Evolutionary conservation across 75 land plant species (phyloP).

Genomic region (Pinus taeda): DNA sequence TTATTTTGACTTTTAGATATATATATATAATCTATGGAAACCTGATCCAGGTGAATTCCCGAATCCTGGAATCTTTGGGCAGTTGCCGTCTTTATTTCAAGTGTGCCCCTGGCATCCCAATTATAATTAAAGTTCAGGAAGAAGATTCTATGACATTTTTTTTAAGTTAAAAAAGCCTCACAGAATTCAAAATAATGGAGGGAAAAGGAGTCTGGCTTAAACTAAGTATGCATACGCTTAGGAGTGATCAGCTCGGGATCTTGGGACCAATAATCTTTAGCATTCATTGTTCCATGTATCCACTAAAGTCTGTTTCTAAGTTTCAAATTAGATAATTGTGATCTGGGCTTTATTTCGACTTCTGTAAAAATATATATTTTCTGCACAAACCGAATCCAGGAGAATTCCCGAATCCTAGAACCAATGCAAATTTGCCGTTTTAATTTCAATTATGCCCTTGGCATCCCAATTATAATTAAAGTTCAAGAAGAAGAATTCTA

Average conservation of each 20-base stretch:
- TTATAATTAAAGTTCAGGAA: neutral
- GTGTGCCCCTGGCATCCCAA: neutral
- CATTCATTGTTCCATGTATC: too few relatives aligned
- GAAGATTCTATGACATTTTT: neutral
- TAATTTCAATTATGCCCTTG: neutral
- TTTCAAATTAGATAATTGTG: too few relatives aligned
- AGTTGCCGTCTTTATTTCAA: neutral
- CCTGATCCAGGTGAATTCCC: neutral
- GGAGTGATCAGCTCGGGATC: slow-evolving; percentile 27
- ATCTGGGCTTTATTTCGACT: too few relatives aligned
- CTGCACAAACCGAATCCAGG: neutral
- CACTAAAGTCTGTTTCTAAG: too few relatives aligned
- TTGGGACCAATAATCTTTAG: neutral
- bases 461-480: neutral
- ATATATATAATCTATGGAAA: too few relatives aligned
- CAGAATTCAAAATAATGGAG: slow-evolving; percentile 1
- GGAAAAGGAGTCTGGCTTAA: neutral
- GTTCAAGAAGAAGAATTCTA: too few relatives aligned
- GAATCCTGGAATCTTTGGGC: neutral
- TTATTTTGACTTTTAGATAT: too few relatives aligned
- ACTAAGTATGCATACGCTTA: slow-evolving; percentile 2
- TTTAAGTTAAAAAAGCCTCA: neutral
- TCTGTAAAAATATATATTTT: too few relatives aligned
- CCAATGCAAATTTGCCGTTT: neutral
- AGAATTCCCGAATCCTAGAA: neutral